Evolutionary conservation across 1,284 basidiomycete species (phyloP).

Genomic region (Rhizoctonia solani): DNA sequence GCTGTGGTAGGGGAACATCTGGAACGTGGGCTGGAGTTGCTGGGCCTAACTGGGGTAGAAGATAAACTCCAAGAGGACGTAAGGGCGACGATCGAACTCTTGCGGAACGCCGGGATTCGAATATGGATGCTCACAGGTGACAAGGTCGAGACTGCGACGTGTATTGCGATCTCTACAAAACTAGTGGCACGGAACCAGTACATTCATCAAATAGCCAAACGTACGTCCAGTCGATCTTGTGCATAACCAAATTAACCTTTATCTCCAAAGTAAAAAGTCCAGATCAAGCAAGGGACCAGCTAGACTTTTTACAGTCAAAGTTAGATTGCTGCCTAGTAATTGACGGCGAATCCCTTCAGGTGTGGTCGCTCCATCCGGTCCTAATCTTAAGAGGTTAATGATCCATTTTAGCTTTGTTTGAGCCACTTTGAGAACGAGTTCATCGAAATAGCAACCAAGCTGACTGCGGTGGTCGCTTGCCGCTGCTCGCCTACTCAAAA

Average conservation of each 20-base stretch:
- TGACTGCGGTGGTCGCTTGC: conserved; percentile 96
- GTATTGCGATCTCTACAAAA: conserved; percentile 97
- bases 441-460: conserved; percentile 92
- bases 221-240: conserved; percentile 55
- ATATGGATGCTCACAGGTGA: conserved; percentile 99
- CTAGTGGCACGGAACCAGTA: conserved; percentile 95
- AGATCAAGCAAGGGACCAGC: conserved; percentile 81
- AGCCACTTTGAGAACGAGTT: conserved; percentile 92
- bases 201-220: conserved; percentile 94
- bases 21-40: conserved; percentile 87
- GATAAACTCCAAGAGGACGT: conserved; percentile 99
- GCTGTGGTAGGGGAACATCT: conserved; percentile 75
- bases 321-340: conserved; percentile 98
- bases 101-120: conserved; percentile 96
- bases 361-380: not conserved
- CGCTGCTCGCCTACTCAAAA: conserved; percentile 99
- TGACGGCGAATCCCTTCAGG: conserved; percentile 96
- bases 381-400: not conserved
- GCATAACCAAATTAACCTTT: not conserved
- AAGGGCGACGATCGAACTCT: conserved; percentile 87
- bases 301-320: conserved; percentile 95
- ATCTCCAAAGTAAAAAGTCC: conserved; percentile 77
- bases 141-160: conserved; percentile 98
- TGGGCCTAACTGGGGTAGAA: conserved; percentile 96
- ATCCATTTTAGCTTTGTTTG: conserved; percentile 70